Evolutionary conservation across 202 grass and related monocot species (phyloP).

Genomic region (Saccharum hybrid): DNA sequence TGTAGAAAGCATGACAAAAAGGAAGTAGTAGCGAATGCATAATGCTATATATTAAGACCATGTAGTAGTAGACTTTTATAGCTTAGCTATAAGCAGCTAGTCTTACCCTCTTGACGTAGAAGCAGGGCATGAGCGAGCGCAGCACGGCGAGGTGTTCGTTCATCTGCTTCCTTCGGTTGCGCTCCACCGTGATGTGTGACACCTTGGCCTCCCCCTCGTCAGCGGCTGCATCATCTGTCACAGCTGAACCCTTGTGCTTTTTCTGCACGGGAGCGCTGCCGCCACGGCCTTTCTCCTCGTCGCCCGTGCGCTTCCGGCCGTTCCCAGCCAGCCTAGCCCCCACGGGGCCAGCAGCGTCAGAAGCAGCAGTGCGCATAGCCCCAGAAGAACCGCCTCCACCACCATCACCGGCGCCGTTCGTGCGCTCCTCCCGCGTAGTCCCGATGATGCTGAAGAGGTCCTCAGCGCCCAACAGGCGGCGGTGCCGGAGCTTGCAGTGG

Average conservation of each 20-base stretch:
- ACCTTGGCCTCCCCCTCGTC: slow-evolving; percentile 36
- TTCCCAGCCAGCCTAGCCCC: not conserved
- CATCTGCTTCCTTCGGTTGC: slow-evolving; percentile 87
- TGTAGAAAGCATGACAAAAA: not conserved
- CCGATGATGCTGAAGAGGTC: slow-evolving; percentile 76
- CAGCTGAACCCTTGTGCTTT: slow-evolving; percentile 51
- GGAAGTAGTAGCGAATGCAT: not conserved
- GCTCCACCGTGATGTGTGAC: slow-evolving; percentile 79
- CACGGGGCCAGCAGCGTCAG: not conserved
- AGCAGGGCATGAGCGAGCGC: slow-evolving; percentile 78
- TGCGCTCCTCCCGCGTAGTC: slow-evolving; percentile 52
- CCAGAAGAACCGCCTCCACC: not conserved
- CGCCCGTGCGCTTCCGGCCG: slow-evolving; percentile 21
- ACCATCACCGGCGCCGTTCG: not conserved
- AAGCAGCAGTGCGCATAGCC: not conserved
- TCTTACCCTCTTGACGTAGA: slow-evolving; percentile 76
- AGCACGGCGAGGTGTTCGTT: slow-evolving; percentile 68
- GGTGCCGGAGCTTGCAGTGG: slow-evolving; percentile 23
- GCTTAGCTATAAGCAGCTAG: not conserved
- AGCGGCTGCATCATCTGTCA: not conserved
- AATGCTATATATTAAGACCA: not conserved
- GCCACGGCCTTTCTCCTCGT: slow-evolving; percentile 7
- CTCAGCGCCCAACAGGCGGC: slow-evolving; percentile 28
- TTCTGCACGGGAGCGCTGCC: slow-evolving; percentile 30
- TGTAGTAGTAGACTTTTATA: not conserved